Base-by-base conservation (phyloP, 1,284 basidiomycete genomes). In the Marasmius tenuissimus region DNA sequence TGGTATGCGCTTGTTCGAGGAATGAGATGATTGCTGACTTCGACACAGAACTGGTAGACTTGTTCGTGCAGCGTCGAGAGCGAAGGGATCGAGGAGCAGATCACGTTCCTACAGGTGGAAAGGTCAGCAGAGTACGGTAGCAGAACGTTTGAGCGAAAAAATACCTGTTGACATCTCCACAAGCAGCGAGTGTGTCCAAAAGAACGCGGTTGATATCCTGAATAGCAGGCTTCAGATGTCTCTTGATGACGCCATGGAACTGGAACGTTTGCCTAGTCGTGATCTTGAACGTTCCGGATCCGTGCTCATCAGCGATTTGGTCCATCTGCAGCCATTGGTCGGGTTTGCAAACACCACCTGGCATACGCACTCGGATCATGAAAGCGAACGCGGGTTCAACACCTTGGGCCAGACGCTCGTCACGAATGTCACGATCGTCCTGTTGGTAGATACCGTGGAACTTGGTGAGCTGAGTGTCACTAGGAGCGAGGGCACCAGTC, bases 251-350 rank as follows among this genome's bases (percentile, higher is more conserved):
- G 65, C 97, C 97, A 77, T 99, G 97, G 85, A 98, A 99, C 80
- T 99, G 97, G 89, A 98, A 98, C n/a, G 97, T 99, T 78, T 96
- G 90, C 65, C 97, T 85, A 34, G 97, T 99, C 56, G 97, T 99
- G 69, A 99, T 91, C 83, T 99, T 99, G 81, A 99, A 92, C 14
- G 96, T 96, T 61, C 92, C 87, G 70, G 91, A 94, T 34, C 95
- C 97, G 76, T 97, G 94, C 77, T 96, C 92, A 72, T 98, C 96
- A 61, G 96, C 88, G 67, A 99, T 98, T 67, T 91, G 88, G 78
- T 98, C 95, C 86, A 99, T 94, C 70, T 91, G 86, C 60, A 97
- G 80, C 97, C 97, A 99, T 78, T 99, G 97, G 61, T 87, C 78
- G 10, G 97, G 90, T 35, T 83, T 85, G 75, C 96, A 97, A 35